These are phyloP conservation scores for Zelopaecilomyces penicillatus DNA, from an alignment of 2,329 filamentous ascomycete genomes.

Conservation along the genomic window DNA sequence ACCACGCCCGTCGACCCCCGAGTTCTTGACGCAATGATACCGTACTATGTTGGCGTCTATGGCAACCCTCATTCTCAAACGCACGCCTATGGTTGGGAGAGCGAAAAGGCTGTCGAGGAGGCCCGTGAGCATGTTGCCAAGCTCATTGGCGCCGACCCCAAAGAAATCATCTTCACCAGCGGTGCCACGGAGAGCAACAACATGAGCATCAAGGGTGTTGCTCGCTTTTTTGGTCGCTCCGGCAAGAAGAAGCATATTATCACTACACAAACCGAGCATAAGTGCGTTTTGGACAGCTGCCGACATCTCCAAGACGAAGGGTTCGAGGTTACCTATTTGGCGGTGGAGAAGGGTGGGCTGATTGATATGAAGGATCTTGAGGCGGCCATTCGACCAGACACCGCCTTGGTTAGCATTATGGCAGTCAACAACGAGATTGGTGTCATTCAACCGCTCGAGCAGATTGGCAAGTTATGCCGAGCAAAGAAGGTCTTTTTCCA, in stretches of 20 bases:
- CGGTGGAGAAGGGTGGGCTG: slow-evolving; percentile 80
- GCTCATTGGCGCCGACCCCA: slow-evolving; percentile 87
- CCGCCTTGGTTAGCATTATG: slow-evolving; percentile 92
- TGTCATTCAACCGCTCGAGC: slow-evolving; percentile 90
- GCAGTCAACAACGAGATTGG: slow-evolving; percentile 99
- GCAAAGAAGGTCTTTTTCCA: slow-evolving; percentile 96
- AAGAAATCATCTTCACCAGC: slow-evolving; percentile 98
- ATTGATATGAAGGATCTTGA: slow-evolving; percentile 77
- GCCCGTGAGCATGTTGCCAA: slow-evolving; percentile 75
- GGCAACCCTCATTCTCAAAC: slow-evolving; percentile 97
- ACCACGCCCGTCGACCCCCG: slow-evolving; percentile 92
- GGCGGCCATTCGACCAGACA: slow-evolving; percentile 84
- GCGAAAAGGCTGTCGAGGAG: slow-evolving; percentile 84
- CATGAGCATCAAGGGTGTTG: slow-evolving; percentile 98
- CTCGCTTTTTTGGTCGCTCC: slow-evolving; percentile 82
- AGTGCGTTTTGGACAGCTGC: slow-evolving; percentile 96
- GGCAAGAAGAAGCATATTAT: slow-evolving; percentile 99
- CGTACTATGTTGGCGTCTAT: slow-evolving; percentile 86
- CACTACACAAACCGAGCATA: slow-evolving; percentile 96
- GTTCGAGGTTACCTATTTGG: slow-evolving; percentile 93
- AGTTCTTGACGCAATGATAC: slow-evolving; percentile 93
- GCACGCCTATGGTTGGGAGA: slow-evolving; percentile 98
- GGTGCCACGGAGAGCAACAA: slow-evolving; percentile 98
- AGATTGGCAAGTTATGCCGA: slow-evolving; percentile 89
- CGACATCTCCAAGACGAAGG: slow-evolving; percentile 94